A percentile compares a stretch with the other conserved stretches of the same genome.
Evolutionary conservation across 805 yeast species (phyloP).

Genomic region (Pichia occidentalis): DNA sequence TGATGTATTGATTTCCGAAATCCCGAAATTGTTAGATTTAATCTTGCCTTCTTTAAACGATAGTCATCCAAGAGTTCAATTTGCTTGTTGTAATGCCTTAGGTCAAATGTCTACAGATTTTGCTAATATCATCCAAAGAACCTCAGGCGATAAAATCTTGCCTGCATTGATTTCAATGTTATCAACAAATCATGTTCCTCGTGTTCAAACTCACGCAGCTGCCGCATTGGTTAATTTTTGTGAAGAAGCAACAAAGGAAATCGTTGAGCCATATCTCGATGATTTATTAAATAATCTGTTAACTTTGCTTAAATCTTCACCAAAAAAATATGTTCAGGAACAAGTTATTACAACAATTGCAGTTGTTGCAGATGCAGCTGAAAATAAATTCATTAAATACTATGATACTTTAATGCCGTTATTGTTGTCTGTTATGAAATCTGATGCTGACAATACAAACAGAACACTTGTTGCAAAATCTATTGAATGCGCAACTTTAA

Average conservation of each 20-base stretch:
- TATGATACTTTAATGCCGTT: conserved; percentile 93
- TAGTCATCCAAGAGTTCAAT: conserved; percentile 89
- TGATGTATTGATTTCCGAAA: conserved; percentile 76
- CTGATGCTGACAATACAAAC: conserved; percentile 74
- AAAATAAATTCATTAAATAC: conserved; percentile 78
- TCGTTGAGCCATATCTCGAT: conserved; percentile 89
- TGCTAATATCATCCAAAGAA: conserved; percentile 80
- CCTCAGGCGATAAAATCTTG: conserved; percentile 68
- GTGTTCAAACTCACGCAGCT: conserved; percentile 98
- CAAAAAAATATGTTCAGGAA: conserved; percentile 91
- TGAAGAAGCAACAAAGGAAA: conserved; percentile 83
- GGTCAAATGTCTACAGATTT: conserved; percentile 98
- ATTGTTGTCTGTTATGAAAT: conserved; percentile 65
- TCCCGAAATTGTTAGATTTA: conserved; percentile 75
- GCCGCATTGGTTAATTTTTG: conserved; percentile 96
- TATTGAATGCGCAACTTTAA: conserved; percentile 90
- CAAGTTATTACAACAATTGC: conserved; percentile 96
- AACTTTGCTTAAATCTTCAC: conserved; percentile 64
- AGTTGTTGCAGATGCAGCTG: conserved; percentile 94
- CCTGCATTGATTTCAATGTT: conserved; percentile 86
- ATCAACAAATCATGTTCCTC: conserved; percentile 64
- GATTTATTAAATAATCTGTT: conserved; percentile 67
- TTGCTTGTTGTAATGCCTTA: conserved; percentile 92
- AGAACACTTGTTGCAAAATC: conserved; percentile 84
- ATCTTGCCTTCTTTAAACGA: conserved; percentile 81